Evolutionary conservation across 495 filamentous ascomycete species (phyloP).

Genomic region (Diplogelasinospora grovesii): DNA sequence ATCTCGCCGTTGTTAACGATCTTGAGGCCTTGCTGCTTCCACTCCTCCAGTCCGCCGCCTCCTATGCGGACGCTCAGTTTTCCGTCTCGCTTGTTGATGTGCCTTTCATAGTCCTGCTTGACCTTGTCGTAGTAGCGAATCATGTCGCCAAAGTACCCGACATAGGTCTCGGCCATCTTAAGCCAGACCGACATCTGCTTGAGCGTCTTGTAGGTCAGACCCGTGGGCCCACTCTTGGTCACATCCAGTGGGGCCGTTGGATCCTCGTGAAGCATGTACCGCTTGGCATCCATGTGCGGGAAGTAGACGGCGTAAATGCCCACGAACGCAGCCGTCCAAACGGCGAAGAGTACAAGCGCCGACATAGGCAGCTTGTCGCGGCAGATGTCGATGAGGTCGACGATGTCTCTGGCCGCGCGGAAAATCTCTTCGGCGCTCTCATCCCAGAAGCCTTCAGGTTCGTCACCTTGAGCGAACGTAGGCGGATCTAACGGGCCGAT

Average conservation of each 20-base stretch:
- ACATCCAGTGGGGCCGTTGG: conserved; percentile 15
- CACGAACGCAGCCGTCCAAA: conserved; percentile 71
- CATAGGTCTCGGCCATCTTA: conserved; percentile 66
- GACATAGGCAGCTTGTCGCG: conserved; percentile 75
- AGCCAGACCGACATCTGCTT: conserved; percentile 58
- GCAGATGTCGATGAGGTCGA: conserved; percentile 69
- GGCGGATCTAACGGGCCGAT: conserved; percentile 69
- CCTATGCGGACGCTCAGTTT: conserved; percentile 40
- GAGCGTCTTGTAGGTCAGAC: conserved; percentile 35
- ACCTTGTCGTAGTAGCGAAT: conserved; percentile 60
- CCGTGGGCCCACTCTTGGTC: conserved; percentile 31
- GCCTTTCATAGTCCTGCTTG: conserved; percentile 49
- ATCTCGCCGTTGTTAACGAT: conserved; percentile 39
- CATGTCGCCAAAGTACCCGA: conserved; percentile 59
- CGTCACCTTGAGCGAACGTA: conserved; percentile 44
- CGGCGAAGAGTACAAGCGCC: conserved; percentile 70
- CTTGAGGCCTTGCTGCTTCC: conserved; percentile 38
- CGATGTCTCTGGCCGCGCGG: conserved; percentile 63
- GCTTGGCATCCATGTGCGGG: conserved; percentile 67
- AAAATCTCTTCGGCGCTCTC: conserved; percentile 69
- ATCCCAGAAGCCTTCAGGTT: conserved; percentile 61
- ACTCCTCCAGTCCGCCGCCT: conserved; percentile 67
- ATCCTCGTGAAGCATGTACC: conserved; percentile 43
- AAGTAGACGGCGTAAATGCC: conserved; percentile 69
- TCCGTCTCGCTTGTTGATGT: conserved; percentile 22